Conservation (phyloP, 1,284 basidiomycete species). For the Peniophora sp. region DNA sequence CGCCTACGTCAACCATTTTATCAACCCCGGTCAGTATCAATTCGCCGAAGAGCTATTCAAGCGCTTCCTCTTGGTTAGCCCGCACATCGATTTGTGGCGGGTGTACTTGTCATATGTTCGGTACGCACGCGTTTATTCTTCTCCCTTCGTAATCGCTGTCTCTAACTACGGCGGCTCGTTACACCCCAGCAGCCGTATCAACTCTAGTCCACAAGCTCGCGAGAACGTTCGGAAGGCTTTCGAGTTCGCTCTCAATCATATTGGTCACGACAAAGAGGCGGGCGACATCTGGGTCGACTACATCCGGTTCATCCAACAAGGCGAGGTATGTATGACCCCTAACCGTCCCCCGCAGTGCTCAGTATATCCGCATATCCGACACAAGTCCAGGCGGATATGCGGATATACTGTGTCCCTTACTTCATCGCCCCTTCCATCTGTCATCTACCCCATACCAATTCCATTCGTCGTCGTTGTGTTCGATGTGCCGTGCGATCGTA, state of each 20-base stretch:
- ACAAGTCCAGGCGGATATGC: slow-evolving; percentile 6
- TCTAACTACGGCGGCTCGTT: neutral
- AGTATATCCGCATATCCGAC: slow-evolving; percentile 4
- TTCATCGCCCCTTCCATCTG: neutral
- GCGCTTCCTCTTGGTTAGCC: slow-evolving; percentile 73
- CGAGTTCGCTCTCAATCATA: slow-evolving; percentile 87
- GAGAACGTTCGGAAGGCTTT: slow-evolving; percentile 83
- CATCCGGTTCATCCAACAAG: slow-evolving; percentile 79
- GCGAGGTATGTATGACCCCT: slow-evolving; percentile 45
- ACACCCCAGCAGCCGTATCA: slow-evolving; percentile 24
- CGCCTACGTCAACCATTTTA: slow-evolving; percentile 76
- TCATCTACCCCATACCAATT: neutral
- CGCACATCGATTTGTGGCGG: slow-evolving; percentile 82
- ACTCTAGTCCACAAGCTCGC: slow-evolving; percentile 49
- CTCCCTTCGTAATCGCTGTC: slow-evolving; percentile 1
- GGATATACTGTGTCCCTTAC: neutral
- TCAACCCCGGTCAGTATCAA: slow-evolving; percentile 56
- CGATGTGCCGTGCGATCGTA: slow-evolving; percentile 4
- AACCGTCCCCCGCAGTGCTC: neutral
- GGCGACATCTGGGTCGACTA: slow-evolving; percentile 72
- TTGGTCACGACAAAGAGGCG: slow-evolving; percentile 80
- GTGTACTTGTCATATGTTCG: slow-evolving; percentile 81
- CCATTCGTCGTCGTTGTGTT: slow-evolving; percentile 7
- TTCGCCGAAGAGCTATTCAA: slow-evolving; percentile 77
- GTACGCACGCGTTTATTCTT: slow-evolving; percentile 27